Evolutionary conservation across 2,329 filamentous ascomycete genomes (phyloP).

Genomic region (Colletotrichum phormii): DNA sequence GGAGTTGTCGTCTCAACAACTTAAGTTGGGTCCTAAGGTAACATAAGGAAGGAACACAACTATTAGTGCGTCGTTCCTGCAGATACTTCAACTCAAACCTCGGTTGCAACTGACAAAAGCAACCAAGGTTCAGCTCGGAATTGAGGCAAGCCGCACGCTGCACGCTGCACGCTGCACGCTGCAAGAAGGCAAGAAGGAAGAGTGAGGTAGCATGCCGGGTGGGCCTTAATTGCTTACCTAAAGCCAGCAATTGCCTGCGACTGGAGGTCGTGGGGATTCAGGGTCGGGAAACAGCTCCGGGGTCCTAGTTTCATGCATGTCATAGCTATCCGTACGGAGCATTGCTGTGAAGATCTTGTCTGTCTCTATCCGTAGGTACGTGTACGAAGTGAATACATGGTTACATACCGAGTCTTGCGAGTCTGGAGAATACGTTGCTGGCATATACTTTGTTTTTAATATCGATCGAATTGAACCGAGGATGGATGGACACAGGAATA

Average conservation of each 20-base stretch:
- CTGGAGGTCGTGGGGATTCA: not conserved
- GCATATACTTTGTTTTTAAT: too few species aligned
- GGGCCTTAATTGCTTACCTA: slow-evolving; percentile 3
- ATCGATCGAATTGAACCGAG: not conserved
- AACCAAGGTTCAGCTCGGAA: not conserved
- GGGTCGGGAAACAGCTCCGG: not conserved
- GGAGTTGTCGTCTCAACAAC: not conserved
- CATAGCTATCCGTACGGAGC: not conserved
- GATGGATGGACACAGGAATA: not conserved
- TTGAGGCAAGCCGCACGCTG: slow-evolving; percentile 1
- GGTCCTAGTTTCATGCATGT: not conserved
- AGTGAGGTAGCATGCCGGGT: slow-evolving; percentile 24
- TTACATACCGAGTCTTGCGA: too few species aligned
- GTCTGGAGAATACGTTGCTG: too few species aligned
- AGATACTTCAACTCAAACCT: not conserved
- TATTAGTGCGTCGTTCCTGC: not conserved
- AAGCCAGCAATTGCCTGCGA: slow-evolving; percentile 9
- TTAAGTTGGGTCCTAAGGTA: not conserved
- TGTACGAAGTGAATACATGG: too few species aligned
- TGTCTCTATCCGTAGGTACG: too few species aligned
- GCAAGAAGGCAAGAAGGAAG: not conserved
- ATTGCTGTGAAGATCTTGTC: not conserved
- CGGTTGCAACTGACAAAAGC: slow-evolving; percentile 7
- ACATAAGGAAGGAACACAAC: not conserved
- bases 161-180: too few species aligned